phyloP scores from a whole-genome alignment of 345 rosid genomes.

The Populus ilicifolia region DNA sequence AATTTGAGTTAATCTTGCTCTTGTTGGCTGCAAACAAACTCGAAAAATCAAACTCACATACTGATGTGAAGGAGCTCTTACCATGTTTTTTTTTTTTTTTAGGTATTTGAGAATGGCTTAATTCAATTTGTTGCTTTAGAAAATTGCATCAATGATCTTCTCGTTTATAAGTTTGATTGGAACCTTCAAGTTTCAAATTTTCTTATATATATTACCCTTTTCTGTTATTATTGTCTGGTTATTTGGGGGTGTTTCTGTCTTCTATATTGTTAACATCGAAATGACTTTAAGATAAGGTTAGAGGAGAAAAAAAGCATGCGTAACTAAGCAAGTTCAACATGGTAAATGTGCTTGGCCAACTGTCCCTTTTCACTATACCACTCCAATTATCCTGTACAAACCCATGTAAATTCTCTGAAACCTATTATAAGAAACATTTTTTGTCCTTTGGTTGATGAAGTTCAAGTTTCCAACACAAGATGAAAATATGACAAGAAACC shows the following conservation, averaged over 20 bases:
- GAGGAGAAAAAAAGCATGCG: neutral
- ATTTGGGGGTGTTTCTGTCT: neutral
- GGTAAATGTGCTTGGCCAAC: neutral
- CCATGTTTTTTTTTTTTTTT: neutral
- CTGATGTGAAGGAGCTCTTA: neutral
- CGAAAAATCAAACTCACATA: neutral
- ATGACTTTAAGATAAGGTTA: neutral
- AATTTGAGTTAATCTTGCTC: neutral
- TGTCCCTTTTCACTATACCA: neutral
- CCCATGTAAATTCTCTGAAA: neutral
- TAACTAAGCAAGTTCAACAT: neutral
- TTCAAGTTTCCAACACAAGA: neutral
- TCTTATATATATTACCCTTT: neutral
- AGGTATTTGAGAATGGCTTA: neutral
- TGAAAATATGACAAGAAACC: conserved; percentile 2
- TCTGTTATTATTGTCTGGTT: neutral
- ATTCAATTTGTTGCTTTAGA: neutral
- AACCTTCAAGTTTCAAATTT: conserved; percentile 10
- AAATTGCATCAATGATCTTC: neutral
- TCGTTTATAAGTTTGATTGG: neutral
- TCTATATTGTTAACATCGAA: neutral
- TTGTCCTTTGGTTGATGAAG: neutral
- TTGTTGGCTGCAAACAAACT: neutral
- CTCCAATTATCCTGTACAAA: neutral
- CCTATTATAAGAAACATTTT: neutral